Evolutionary conservation across 768 basidiomycete genomes (phyloP), one percentile per base, ranked within the genome.

Genomic region (Mycena maculata): DNA sequence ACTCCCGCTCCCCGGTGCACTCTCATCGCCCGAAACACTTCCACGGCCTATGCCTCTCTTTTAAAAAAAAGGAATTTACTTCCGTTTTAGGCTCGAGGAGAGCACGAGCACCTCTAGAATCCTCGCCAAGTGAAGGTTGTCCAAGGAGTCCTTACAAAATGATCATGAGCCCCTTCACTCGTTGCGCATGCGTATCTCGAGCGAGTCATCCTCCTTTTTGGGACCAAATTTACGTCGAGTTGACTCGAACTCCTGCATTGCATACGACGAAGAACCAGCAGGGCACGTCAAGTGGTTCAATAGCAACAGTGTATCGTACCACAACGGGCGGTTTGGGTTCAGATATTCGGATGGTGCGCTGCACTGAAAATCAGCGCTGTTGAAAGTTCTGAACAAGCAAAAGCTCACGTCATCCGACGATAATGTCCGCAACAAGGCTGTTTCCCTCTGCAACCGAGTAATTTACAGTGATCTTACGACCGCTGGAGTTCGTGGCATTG

Each of bases 361-460:
- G 54, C 54, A 39, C 54, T 42, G 54, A 41, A 41, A 55, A 41
- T 55, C 54, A 41, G 54, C 54, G 38, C 54, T 55, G 33, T 41
- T 39, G 38, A 55, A 55, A 55, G 54, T 41, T 55, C 54, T 41
- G 25, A 39, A 39, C 38, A 55, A 55, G 38, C 54, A 41, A 55
- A 41, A 55, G 54, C 54, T 39, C 54, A 55, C 54, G 36, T 55
- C 54, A 55, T 55, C 38, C 54, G 25, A 55, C 39, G 54, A 55
- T 55, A 55, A 55, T 38, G 54, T 55, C 54, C 38, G 54, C 54
- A 55, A 55, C 54, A 41, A 55, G 54, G 38, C 39, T 41, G 54
- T 55, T 55, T 23, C 54, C 54, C 23, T 55, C 54, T 41, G 54
- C 54, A 55, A 55, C 54, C 54, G 54, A 55, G 38, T 55, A 55